These are phyloP conservation scores for Thermochaetoides dissita DNA, from an alignment of 2,329 filamentous ascomycete species.

Conservation along the genomic window DNA sequence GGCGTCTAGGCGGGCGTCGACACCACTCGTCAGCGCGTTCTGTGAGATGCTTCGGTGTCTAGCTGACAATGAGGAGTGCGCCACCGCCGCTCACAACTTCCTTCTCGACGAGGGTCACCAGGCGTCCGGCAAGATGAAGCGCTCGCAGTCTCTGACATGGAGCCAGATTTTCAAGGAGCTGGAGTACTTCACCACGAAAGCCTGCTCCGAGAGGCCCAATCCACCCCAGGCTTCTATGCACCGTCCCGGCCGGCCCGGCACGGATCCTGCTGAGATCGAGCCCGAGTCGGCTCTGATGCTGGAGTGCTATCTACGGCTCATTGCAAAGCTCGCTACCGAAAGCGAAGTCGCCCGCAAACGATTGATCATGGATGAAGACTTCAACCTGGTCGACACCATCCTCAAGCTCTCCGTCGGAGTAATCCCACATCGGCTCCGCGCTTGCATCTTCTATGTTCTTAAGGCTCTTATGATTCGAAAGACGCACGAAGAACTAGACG, in stretches of 20 bases:
- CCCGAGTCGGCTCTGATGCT: slow-evolving; percentile 94
- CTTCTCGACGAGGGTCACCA: slow-evolving; percentile 71
- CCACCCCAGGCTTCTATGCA: slow-evolving; percentile 34
- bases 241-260: slow-evolving; percentile 47
- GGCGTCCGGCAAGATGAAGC: slow-evolving; percentile 62
- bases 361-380: slow-evolving; percentile 49
- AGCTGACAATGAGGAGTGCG: slow-evolving; percentile 68
- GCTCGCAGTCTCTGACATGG: slow-evolving; percentile 80
- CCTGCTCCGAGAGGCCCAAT: slow-evolving; percentile 53
- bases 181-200: slow-evolving; percentile 65
- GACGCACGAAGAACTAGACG: slow-evolving; percentile 47
- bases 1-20: slow-evolving; percentile 90
- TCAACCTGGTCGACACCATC: slow-evolving; percentile 59
- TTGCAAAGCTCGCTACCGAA: slow-evolving; percentile 66
- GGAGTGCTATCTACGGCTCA: slow-evolving; percentile 79
- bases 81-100: slow-evolving; percentile 75
- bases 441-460: slow-evolving; percentile 70
- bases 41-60: slow-evolving; percentile 92
- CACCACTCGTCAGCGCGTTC: slow-evolving; percentile 88
- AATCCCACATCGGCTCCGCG: slow-evolving; percentile 63
- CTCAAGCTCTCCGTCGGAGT: slow-evolving; percentile 66
- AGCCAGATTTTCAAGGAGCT: slow-evolving; percentile 84
- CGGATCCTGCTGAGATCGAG: slow-evolving; percentile 62
- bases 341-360: slow-evolving; percentile 60
- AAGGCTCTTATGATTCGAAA: slow-evolving; percentile 65